Evolutionary conservation across 306 rosid species (phyloP).

Genomic region (Sindora glabra): DNA sequence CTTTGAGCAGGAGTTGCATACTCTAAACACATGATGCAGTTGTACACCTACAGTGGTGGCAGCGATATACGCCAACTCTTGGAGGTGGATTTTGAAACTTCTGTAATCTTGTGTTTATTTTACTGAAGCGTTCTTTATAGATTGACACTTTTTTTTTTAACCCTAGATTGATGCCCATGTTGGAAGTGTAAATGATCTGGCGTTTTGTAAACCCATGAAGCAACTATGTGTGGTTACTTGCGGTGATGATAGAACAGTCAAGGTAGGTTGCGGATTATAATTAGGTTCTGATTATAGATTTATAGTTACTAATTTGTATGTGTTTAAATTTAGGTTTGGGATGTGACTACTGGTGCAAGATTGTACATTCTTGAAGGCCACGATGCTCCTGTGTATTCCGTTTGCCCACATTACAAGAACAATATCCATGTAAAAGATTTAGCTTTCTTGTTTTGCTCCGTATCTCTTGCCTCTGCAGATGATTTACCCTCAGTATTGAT

Average conservation of each 20-base stretch:
- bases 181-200: constrained; percentile 62
- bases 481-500: constrained; percentile 11
- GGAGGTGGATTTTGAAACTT: constrained; percentile 7
- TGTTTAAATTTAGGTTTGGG: constrained; percentile 18
- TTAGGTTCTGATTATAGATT: neutral
- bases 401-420: constrained; percentile 14
- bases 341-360: constrained; percentile 7
- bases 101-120: neutral
- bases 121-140: neutral
- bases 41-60: constrained; percentile 6
- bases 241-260: constrained; percentile 47
- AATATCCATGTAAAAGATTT: constrained; percentile 21
- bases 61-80: constrained; percentile 7
- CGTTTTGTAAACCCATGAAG: constrained; percentile 51
- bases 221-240: constrained; percentile 50
- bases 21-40: constrained; percentile 19
- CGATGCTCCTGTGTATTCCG: constrained; percentile 13
- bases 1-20: constrained; percentile 22
- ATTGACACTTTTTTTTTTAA: neutral
- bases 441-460: neutral
- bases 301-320: neutral
- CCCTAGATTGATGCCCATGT: constrained; percentile 49
- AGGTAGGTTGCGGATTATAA: constrained; percentile 33
- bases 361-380: constrained; percentile 17
- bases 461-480: neutral